Evolutionary conservation across 2,329 filamentous ascomycete species (phyloP).

Genomic region (Falciphora oryzae): DNA sequence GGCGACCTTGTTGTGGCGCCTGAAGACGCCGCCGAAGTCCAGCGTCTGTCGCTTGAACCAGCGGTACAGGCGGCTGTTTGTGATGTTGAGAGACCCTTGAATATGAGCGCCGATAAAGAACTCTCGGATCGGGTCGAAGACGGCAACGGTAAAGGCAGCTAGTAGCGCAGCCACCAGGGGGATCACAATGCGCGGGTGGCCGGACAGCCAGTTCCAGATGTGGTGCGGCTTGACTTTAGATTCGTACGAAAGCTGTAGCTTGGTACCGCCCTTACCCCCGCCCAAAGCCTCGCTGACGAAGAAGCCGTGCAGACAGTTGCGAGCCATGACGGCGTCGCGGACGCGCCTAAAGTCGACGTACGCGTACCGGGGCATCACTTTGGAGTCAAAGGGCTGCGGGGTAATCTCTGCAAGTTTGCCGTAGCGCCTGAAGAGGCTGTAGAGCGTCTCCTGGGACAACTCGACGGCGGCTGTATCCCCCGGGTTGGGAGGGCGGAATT

Average conservation of each 20-base stretch:
- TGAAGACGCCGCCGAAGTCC: slow-evolving; percentile 55
- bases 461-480: slow-evolving; percentile 65
- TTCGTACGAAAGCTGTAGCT: slow-evolving; percentile 79
- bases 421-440: slow-evolving; percentile 81
- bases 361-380: slow-evolving; percentile 74
- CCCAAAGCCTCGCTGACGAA: slow-evolving; percentile 62
- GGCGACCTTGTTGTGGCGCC: slow-evolving; percentile 38
- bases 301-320: slow-evolving; percentile 88
- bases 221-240: slow-evolving; percentile 69
- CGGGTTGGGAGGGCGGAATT: slow-evolving; percentile 71
- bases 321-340: slow-evolving; percentile 77
- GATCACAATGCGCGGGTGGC: slow-evolving; percentile 82
- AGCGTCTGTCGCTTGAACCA: slow-evolving; percentile 75
- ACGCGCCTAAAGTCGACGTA: slow-evolving; percentile 69
- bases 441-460: slow-evolving; percentile 79
- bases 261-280: slow-evolving; percentile 69
- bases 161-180: slow-evolving; percentile 75
- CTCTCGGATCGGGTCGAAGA: slow-evolving; percentile 92
- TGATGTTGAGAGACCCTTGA: slow-evolving; percentile 67
- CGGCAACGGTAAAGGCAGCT: slow-evolving; percentile 74
- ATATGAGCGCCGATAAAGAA: slow-evolving; percentile 90
- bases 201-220: slow-evolving; percentile 81
- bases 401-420: slow-evolving; percentile 86
- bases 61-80: slow-evolving; percentile 66
- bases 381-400: slow-evolving; percentile 78